phyloP scores from a whole-genome alignment of 2,329 filamentous ascomycete species.

The Furcasterigmium sp. region DNA sequence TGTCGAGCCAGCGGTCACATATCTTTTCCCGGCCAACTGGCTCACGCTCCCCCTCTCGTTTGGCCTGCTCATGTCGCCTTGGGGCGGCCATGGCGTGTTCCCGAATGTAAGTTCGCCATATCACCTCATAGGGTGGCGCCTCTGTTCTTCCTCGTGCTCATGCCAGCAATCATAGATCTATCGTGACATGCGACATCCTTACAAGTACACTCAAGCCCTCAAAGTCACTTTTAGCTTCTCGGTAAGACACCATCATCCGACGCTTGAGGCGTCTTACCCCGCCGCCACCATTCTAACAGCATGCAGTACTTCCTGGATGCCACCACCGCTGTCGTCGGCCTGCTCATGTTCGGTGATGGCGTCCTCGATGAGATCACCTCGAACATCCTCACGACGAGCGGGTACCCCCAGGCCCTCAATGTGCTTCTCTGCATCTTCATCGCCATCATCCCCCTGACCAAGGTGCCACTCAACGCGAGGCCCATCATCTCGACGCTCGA shows the following conservation, averaged over 20 bases:
- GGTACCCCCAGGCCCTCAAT: conserved; percentile 71
- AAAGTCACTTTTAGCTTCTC: conserved; percentile 82
- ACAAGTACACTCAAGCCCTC: conserved; percentile 72
- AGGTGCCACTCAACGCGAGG: conserved; percentile 84
- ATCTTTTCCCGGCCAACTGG: conserved; percentile 83
- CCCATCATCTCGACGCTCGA: conserved; percentile 83
- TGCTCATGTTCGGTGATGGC: conserved; percentile 92
- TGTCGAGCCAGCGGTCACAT: conserved; percentile 71
- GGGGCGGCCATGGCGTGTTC: conserved; percentile 65
- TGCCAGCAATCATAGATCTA: conserved; percentile 42
- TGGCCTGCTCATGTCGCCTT: conserved; percentile 78
- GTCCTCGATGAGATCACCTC: conserved; percentile 85
- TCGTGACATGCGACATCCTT: conserved; percentile 65
- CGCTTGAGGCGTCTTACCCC: background rate
- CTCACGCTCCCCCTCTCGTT: conserved; percentile 80
- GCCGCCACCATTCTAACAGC: conserved; percentile 7
- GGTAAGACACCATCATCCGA: conserved; percentile 36
- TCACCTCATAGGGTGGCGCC: too few relatives aligned
- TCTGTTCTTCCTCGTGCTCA: background rate
- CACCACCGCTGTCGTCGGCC: conserved; percentile 74
- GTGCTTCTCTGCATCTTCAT: conserved; percentile 80
- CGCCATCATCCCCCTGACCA: conserved; percentile 89
- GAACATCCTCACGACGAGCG: conserved; percentile 72
- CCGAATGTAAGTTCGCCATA: conserved; percentile 60
- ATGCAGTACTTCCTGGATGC: conserved; percentile 70